Evolutionary conservation across 306 rosid genomes (phyloP).

Genomic region (Quercus rubra): DNA sequence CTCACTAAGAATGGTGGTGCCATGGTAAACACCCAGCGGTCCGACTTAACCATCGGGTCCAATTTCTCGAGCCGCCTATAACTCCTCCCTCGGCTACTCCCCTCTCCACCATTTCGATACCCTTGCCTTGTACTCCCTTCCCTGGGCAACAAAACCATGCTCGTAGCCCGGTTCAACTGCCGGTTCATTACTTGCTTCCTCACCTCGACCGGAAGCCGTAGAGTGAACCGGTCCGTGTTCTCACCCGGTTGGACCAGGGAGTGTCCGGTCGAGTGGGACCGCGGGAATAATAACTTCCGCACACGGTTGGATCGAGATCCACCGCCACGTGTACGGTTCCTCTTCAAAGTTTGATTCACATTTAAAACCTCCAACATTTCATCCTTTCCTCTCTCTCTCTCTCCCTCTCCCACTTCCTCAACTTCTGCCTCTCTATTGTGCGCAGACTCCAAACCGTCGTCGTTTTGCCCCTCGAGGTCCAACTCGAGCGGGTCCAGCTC

Average conservation of each 20-base stretch:
- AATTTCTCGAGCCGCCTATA: constrained; percentile 30
- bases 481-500: neutral
- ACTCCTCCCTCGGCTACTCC: constrained; percentile 47
- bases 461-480: constrained; percentile 50
- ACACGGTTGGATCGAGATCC: neutral
- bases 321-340: constrained; percentile 36
- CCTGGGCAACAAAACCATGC: constrained; percentile 52
- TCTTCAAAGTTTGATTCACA: constrained; percentile 37
- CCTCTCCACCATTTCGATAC: constrained; percentile 49
- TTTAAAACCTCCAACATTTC: neutral
- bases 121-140: constrained; percentile 62
- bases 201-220: constrained; percentile 64
- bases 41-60: constrained; percentile 59
- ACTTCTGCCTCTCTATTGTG: neutral
- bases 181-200: constrained; percentile 60
- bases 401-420: neutral
- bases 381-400: neutral
- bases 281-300: constrained; percentile 40
- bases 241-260: constrained; percentile 69
- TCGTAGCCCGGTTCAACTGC: constrained; percentile 54
- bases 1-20: constrained; percentile 60
- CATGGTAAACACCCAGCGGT: constrained; percentile 62
- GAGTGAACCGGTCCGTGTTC: constrained; percentile 75
- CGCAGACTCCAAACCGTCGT: neutral
- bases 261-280: constrained; percentile 94